Evolutionary conservation across 140 eudicot species (phyloP), one percentile per base, ranked within the genome.

Genomic region (Stevia rebaudiana): DNA sequence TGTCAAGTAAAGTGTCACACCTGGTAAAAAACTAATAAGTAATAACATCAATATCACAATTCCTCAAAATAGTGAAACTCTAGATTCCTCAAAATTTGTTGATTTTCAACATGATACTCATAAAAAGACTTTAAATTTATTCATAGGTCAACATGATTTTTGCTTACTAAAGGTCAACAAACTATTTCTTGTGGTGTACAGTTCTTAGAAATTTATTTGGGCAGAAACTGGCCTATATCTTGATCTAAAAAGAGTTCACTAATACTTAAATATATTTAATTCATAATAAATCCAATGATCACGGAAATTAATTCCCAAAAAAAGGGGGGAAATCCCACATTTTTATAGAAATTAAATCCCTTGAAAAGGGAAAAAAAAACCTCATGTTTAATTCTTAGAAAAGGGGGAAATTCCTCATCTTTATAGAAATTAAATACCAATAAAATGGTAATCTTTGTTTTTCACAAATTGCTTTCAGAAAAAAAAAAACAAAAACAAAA

Each of bases 141-240:
- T 41, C 40, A 41, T 18, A 39, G 60, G 60, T 12, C 60, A 25
- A 13, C 59, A 23, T 5, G 17, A 52, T 13, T 52, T 52, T 52
- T 52, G 36, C 59, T 52, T 52, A 23, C 59, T 52, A n/a, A n/a
- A n/a, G n/a, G n/a, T n/a, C n/a, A 52, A 22, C 57, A 52, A 52
- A 5, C 59, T 22, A 22, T 24, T 52, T 23, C 15, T 51, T 44
- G 50, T 44, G 50, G 66, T 39, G 9, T n/a, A 61, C 21, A 21
- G 10, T 19, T 39, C 12, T 37, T 39, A 7, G 5, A 19, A 13
- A 18, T 39, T 21, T 61, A 40, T 61, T 47, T 36, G 44, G 44
- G 25, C 43, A 35, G 25, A 57, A 33, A 59, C 24, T 63, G 25
- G 68, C 0, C 53, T 22, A 41, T 4, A 62, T 22, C 68, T 5